Conservation (phyloP, 352 stramenopile species). For the Phytophthora kernoviae region DNA sequence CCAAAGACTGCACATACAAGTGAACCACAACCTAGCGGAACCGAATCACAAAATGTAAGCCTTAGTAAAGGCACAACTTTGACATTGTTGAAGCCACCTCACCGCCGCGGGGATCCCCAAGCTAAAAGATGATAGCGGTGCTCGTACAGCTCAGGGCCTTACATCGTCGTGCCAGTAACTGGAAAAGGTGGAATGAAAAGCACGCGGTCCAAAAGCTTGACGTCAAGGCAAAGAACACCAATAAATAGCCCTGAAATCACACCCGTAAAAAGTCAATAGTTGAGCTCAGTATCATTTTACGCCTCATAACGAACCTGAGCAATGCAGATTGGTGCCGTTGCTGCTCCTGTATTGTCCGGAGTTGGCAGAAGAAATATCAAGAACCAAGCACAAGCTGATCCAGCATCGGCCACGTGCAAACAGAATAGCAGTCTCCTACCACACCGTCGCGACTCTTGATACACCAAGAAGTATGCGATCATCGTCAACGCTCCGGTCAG, state of each 20-base stretch:
- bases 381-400: slow-evolving; percentile 56
- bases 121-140: slow-evolving; percentile 67
- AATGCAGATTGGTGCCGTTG: slow-evolving; percentile 31
- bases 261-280: neutral
- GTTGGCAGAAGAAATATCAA: slow-evolving; percentile 47
- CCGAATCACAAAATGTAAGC: slow-evolving; percentile 6
- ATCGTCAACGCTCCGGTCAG: slow-evolving; percentile 50
- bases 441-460: slow-evolving; percentile 69
- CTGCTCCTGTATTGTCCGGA: neutral
- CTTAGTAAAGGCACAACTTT: neutral
- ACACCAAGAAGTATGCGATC: slow-evolving; percentile 60
- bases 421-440: slow-evolving; percentile 68
- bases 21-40: slow-evolving; percentile 49
- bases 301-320: slow-evolving; percentile 36
- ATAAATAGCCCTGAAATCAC: slow-evolving; percentile 48
- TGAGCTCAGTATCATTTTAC: neutral
- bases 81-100: slow-evolving; percentile 1
- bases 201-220: slow-evolving; percentile 77
- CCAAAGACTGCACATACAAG: slow-evolving; percentile 46
- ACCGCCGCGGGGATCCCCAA: slow-evolving; percentile 62
- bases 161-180: slow-evolving; percentile 50
- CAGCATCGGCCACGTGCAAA: slow-evolving; percentile 61
- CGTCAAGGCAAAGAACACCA: slow-evolving; percentile 73
- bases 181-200: slow-evolving; percentile 80
- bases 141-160: slow-evolving; percentile 74